Evolutionary conservation across 352 stramenopile species (phyloP).

Genomic region (Pseudoperonospora humuli): DNA sequence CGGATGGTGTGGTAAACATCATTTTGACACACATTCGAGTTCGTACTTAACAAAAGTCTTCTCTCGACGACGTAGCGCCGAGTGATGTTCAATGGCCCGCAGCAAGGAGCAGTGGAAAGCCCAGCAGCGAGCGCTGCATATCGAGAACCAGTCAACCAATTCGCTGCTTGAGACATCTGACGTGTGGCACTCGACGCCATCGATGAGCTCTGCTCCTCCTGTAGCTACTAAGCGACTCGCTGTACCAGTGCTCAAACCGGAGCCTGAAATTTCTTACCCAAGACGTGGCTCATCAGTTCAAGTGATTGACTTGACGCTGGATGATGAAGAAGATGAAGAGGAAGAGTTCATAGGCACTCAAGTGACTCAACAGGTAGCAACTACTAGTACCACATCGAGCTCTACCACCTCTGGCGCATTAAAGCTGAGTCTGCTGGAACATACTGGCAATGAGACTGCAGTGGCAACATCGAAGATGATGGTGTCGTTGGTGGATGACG

Average conservation of each 20-base stretch:
- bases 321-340: constrained; percentile 52
- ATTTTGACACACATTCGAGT: constrained; percentile 10
- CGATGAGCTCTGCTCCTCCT: constrained; percentile 2
- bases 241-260: no score
- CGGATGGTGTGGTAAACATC: constrained; percentile 13
- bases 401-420: constrained; percentile 5
- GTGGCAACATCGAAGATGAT: background rate
- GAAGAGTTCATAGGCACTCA: constrained; percentile 26
- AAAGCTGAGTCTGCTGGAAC: constrained; percentile 3
- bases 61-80: no score
- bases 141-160: constrained; percentile 6
- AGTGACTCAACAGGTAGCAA: background rate
- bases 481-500: constrained; percentile 10
- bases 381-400: background rate
- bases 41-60: constrained; percentile 13
- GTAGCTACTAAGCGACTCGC: background rate
- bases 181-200: constrained; percentile 1
- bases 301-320: constrained; percentile 50
- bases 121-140: constrained; percentile 18
- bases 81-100: constrained; percentile 25
- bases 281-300: background rate
- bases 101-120: constrained; percentile 36
- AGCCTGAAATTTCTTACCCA: no score
- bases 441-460: background rate
- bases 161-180: no score